These are phyloP conservation scores for Pyracantha coccinea DNA, from an alignment of 331 rosid species.

Conservation along the genomic window DNA sequence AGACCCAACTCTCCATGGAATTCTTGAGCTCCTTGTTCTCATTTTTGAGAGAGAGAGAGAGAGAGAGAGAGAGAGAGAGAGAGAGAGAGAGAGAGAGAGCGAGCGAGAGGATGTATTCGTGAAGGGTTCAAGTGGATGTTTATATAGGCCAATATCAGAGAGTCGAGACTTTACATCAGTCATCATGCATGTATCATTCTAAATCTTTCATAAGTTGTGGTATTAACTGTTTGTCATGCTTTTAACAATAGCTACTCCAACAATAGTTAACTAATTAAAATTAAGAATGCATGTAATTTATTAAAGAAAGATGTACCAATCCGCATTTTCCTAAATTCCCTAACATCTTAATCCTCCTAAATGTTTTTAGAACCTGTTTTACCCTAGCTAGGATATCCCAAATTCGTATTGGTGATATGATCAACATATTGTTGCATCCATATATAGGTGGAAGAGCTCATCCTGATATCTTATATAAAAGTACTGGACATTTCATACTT, in stretches of 20 bases:
- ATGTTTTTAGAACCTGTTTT: too few relatives aligned
- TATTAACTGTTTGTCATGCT: too few relatives aligned
- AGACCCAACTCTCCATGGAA: background rate
- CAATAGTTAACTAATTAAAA: too few relatives aligned
- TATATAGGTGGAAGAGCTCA: background rate
- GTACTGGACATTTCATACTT: background rate
- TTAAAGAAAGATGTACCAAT: too few relatives aligned
- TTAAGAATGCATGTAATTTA: too few relatives aligned
- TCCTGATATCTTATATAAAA: background rate
- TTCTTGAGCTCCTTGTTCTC: background rate
- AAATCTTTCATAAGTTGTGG: too few relatives aligned
- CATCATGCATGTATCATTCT: background rate
- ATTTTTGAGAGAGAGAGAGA: background rate
- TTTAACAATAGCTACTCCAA: too few relatives aligned
- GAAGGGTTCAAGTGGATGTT: slow-evolving; percentile 5
- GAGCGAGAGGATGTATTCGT: background rate
- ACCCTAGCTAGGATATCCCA: too few relatives aligned
- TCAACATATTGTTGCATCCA: too few relatives aligned
- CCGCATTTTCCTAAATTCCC: too few relatives aligned
- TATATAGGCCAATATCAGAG: slow-evolving; percentile 25
- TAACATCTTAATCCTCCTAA: too few relatives aligned
- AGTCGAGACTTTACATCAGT: slow-evolving; percentile 6
- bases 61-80: slow-evolving; percentile 5
- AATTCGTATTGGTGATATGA: too few relatives aligned
- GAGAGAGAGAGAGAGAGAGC: slow-evolving; percentile 4